Base-by-base conservation (phyloP, 75 land plant species). In the Azolla pinnata region DNA sequence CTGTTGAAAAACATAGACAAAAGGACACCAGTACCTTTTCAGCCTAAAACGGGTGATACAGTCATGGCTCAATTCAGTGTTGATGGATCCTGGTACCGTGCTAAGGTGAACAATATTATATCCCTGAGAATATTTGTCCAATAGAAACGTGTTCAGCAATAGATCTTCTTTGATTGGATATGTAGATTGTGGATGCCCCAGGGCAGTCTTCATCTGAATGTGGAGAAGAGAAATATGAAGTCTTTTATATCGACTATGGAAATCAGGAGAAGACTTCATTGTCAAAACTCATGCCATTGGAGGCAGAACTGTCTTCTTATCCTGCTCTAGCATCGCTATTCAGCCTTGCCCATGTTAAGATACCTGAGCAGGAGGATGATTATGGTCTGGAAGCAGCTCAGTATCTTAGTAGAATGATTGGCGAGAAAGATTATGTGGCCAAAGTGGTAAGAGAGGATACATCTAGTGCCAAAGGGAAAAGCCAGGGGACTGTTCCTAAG, bases 171-270 rank as follows among this genome's bases (percentile, higher is more conserved):
- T n/a, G n/a, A n/a, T n/a, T n/a, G n/a, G n/a, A n/a, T n/a, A n/a
- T 40, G 45, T 23, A 90, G 99, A 70, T 95, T 64, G 91, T 95
- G 19, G 90, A 80, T 78, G 78, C 79, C 7, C 95, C 97, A 17
- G 73, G 85, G 29, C 76, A 70, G 46, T 58, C 78, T 29, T n/a
- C n/a, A n/a, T n/a, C n/a, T n/a, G n/a, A n/a, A n/a, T 70, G 88
- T 20, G 59, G 64, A 4, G 75, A 78, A 21, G 90, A 82, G 25
- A 65, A 66, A 18, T 95, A 83, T 64, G 97, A 90, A 56, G 97
- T 95, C 23, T 95, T 95, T 54, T 95, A 93, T 59, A 75, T 95
- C 29, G 99, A 95, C 60, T 95, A 81, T 67, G 99, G 99, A 28
- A 95, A 95, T 58, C 91, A 95, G 60, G 99, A 95, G 61, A 47